Percentiles rank a stretch among this genome's conserved stretches.
Conservation (phyloP, 1,139 yeast species). For the Saccharomyces hybrid region DNA sequence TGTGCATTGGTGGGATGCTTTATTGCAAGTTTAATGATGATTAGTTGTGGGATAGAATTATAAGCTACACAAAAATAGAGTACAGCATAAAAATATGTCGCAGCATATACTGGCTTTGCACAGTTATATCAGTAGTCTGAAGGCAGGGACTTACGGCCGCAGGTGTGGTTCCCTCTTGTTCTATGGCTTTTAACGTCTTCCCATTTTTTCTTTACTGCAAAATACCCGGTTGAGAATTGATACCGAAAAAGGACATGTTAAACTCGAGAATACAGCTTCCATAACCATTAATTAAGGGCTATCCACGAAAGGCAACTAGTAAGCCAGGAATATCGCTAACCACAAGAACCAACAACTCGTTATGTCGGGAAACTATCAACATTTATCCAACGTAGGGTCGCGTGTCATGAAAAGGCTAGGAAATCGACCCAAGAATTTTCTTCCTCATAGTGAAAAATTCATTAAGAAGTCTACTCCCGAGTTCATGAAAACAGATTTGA, state of each 20-base stretch:
- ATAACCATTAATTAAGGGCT: neutral
- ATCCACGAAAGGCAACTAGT: neutral
- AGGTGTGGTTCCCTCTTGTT: too few relatives aligned
- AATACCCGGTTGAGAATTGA: neutral
- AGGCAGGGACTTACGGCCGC: neutral
- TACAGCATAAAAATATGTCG: neutral
- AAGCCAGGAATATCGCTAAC: neutral
- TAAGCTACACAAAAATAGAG: neutral
- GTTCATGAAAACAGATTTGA: slow-evolving; percentile 31
- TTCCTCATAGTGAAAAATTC: slow-evolving; percentile 21
- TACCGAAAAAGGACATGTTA: neutral
- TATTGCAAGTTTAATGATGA: neutral
- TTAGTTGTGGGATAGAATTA: neutral
- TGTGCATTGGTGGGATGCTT: neutral
- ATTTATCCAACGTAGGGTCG: slow-evolving; percentile 27
- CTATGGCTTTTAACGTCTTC: too few relatives aligned
- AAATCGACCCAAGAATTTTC: slow-evolving; percentile 21
- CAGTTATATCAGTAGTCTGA: neutral
- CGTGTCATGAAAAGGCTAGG: slow-evolving; percentile 21
- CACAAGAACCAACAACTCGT: neutral
- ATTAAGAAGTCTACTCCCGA: slow-evolving; percentile 30
- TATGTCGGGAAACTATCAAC: slow-evolving; percentile 17
- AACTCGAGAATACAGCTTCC: neutral
- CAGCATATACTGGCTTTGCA: neutral
- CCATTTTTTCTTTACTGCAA: neutral